Base-by-base conservation (phyloP, 1,284 basidiomycete genomes). In the Coniferiporia weirii region DNA sequence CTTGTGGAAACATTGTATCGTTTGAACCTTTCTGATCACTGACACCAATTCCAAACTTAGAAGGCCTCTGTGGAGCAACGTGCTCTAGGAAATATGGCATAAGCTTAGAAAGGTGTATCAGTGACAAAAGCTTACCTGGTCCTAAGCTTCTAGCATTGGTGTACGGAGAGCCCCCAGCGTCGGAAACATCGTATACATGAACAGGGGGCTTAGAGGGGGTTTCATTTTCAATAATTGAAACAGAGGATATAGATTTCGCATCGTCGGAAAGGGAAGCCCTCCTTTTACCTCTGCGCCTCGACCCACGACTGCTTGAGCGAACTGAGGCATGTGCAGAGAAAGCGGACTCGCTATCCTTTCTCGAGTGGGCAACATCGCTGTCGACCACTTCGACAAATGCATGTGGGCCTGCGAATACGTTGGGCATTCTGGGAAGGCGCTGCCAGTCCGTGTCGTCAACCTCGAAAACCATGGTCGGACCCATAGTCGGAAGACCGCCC, bases 371-470 rank as follows among this genome's bases (percentile, higher is more conserved):
- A 20, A 66, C 66, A 56, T 82, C 79, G 64, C 79, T 82, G 38
- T 78, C 78, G 22, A 89, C 66, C 32, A 78, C 74, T 68, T 87
- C 85, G 19, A 88, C 81, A 67, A 80, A 87, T 4, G 82, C 85
- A 70, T 86, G 84, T 27, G 22, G 32, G 20, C 15, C n/a, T 9
- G 59, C 57, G 3, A 72, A 74, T 9, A 78, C 66, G n/a, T 55
- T 55, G 5, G 56, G 56, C 34, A 73, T 61, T 15, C 71, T 69
- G 20, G 77, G 72, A 35, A 79, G 68, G 52, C 72, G 73, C 65
- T 87, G 82, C 87, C 87, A 90, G 35, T 84, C 86, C 32, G 56
- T 57, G 51, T 83, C 82, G 20, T 84, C 84, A 40, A 82, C 68
- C 45, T 84, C 83, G 61, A 84, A 80, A 40, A 77, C 66, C 57